Percentiles rank a stretch among this genome's conserved stretches.
These are phyloP conservation scores for Chrysosporium queenslandicum DNA, from an alignment of 2,329 filamentous ascomycete species.

Conservation along the genomic window DNA sequence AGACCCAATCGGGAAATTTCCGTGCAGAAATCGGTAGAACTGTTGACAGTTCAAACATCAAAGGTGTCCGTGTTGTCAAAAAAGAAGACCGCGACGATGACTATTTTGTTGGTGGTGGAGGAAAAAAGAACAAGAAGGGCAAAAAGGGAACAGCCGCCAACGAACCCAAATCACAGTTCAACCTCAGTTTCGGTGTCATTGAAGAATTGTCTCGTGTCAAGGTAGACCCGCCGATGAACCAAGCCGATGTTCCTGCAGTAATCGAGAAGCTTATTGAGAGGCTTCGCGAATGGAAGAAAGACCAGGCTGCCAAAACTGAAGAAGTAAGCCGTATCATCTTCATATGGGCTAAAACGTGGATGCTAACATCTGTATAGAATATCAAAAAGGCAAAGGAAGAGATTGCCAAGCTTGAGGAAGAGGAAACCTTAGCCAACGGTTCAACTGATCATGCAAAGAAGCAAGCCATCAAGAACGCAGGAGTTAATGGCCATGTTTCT, in stretches of 20 bases:
- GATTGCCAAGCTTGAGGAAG: conserved; percentile 64
- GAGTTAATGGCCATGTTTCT: conserved; percentile 44
- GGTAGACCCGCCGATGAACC: conserved; percentile 78
- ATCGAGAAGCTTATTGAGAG: conserved; percentile 89
- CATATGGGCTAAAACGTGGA: conserved; percentile 16
- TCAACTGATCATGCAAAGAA: conserved; percentile 46
- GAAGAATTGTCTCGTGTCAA: conserved; percentile 78
- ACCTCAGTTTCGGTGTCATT: conserved; percentile 79
- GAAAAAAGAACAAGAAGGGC: conserved; percentile 81
- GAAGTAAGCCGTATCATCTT: conserved; percentile 52
- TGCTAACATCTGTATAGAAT: conserved; percentile 53
- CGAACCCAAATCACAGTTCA: conserved; percentile 56
- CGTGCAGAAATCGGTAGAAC: conserved; percentile 70
- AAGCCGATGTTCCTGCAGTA: conserved; percentile 66
- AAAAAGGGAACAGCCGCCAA: conserved; percentile 52
- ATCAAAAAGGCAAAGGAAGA: conserved; percentile 93
- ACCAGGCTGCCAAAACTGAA: conserved; percentile 82
- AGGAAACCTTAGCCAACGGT: conserved; percentile 48
- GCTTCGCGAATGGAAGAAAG: conserved; percentile 79
- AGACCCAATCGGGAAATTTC: conserved; percentile 54
- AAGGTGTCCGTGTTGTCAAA: conserved; percentile 71
- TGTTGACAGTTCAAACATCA: conserved; percentile 72
- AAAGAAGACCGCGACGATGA: conserved; percentile 85
- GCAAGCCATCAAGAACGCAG: conserved; percentile 44
- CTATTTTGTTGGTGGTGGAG: conserved; percentile 62